These are phyloP conservation scores for Aspergillus bertholletiae DNA, from an alignment of 495 filamentous ascomycete species.

Conservation along the genomic window DNA sequence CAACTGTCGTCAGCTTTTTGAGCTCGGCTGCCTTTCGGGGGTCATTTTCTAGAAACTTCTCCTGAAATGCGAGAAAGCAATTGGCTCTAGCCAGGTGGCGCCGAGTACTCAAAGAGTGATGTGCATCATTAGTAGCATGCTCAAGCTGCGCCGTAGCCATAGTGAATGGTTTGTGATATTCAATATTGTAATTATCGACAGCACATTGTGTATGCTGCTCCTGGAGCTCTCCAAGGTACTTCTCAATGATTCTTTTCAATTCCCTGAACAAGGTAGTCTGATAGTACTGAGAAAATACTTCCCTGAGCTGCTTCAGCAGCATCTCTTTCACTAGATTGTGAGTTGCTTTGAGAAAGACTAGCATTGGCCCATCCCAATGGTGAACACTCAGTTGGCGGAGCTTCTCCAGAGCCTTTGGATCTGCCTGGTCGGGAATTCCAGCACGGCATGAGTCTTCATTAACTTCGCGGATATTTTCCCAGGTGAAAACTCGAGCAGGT, in stretches of 20 bases:
- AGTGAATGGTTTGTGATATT: slow-evolving; percentile 33
- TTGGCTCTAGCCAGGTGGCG: slow-evolving; percentile 14
- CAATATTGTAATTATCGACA: slow-evolving; percentile 22
- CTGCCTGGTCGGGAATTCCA: slow-evolving; percentile 36
- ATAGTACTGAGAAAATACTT: slow-evolving; percentile 32
- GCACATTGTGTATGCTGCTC: slow-evolving; percentile 21
- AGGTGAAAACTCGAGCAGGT: slow-evolving; percentile 22
- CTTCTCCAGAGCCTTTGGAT: slow-evolving; percentile 39
- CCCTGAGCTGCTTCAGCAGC: slow-evolving; percentile 26
- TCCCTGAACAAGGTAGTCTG: slow-evolving; percentile 36
- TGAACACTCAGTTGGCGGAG: slow-evolving; percentile 36
- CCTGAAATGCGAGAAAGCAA: slow-evolving; percentile 12
- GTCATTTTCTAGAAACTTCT: slow-evolving; percentile 4
- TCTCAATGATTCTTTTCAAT: slow-evolving; percentile 22
- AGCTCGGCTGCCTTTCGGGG: slow-evolving; percentile 14
- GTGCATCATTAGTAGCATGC: slow-evolving; percentile 5
- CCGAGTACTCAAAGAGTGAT: slow-evolving; percentile 2
- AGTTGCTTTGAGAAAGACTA: slow-evolving; percentile 26
- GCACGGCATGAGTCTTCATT: slow-evolving; percentile 35
- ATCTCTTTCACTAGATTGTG: slow-evolving; percentile 26
- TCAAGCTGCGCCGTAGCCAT: slow-evolving; percentile 26
- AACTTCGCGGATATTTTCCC: slow-evolving; percentile 29
- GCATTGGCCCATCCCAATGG: slow-evolving; percentile 35
- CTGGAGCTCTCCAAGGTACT: slow-evolving; percentile 23
- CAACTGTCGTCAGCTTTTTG: slow-evolving; percentile 17